phyloP scores from a whole-genome alignment of 1,139 yeast species.

The Protomyces lactucae-debilis region DNA sequence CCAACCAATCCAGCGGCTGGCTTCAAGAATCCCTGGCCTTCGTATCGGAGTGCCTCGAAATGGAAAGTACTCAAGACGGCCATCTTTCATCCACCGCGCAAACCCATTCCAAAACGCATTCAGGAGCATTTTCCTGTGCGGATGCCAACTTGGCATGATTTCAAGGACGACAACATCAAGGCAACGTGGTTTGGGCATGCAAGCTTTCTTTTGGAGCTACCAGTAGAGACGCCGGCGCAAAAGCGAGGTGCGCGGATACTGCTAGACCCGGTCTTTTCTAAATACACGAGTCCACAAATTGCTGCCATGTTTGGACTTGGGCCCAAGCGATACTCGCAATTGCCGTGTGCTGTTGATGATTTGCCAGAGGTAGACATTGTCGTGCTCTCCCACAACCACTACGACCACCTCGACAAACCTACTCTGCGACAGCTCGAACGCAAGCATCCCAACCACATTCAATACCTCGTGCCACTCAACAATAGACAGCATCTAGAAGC shows the following conservation, averaged over 20 bases:
- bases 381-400: conserved; percentile 81
- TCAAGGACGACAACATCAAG: conserved; percentile 3
- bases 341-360: conserved; percentile 62
- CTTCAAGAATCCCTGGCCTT: conserved; percentile 23
- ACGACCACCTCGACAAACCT: conserved; percentile 31
- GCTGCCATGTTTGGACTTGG: conserved; percentile 53
- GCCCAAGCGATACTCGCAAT: conserved; percentile 69
- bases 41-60: conserved; percentile 6
- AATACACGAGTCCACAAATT: conserved; percentile 27
- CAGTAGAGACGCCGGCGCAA: not conserved
- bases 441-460: conserved; percentile 17
- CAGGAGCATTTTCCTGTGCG: conserved; percentile 15
- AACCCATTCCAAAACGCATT: conserved; percentile 15
- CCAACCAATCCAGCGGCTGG: not conserved
- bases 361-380: conserved; percentile 65
- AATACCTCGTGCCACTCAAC: conserved; percentile 68
- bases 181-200: conserved; percentile 34
- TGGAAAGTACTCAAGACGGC: conserved; percentile 3
- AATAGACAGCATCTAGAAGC: conserved; percentile 47
- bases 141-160: conserved; percentile 6
- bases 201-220: conserved; percentile 30
- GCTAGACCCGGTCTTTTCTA: conserved; percentile 30
- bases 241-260: conserved; percentile 27
- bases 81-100: conserved; percentile 8
- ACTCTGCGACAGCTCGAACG: conserved; percentile 26